Base-by-base conservation (phyloP, 129 eudicot species). In the Tagetes erecta region DNA sequence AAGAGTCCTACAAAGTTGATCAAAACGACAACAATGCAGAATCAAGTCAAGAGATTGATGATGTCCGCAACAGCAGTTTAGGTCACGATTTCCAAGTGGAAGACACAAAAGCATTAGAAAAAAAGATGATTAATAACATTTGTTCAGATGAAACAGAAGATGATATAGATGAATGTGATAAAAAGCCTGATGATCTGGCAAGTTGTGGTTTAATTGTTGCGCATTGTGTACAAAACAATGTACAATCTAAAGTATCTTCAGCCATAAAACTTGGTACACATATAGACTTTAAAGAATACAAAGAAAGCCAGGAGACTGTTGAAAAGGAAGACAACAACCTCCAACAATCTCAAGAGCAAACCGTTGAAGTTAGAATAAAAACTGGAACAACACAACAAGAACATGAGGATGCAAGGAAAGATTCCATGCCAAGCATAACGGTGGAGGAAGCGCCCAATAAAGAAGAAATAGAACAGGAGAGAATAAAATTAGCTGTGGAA, bases 401-500 rank as follows among this genome's bases (percentile, higher is more conserved):
- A 74, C 78, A 63, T 6, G 44, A 75, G 49, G 78, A 75, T 69
- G 88, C 78, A 53, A 40, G 73, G 52, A 83, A 63, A 80, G 87
- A 77, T 59, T 58, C 60, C 13, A 76, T 27, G 41, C 72, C 71
- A 64, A 80, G 51, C 44, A 76, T 70, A 73, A 81, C 53, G 59
- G 68, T 74, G 70, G 82, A 31, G 38, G 58, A 20, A 20, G 27
- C 27, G 27, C 27, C 27, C 27, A 20, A 37, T 42, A 75, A 71
- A 65, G 89, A 78, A 82, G 84, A 84, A 68, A 82, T 82, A 59
- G 95, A 95, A 67, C 80, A 85, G 49, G 96, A 90, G 55, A 93
- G 86, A 68, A 85, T 86, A 14, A 88, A 82, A 75, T 59, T 80
- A 76, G 97, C 86, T 60, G 99, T 87, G 41, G 99, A 95, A 65